Evolutionary conservation across 345 rosid genomes (phyloP), one percentile per base, ranked within the genome.

Genomic region (Eucalyptus curtisii): DNA sequence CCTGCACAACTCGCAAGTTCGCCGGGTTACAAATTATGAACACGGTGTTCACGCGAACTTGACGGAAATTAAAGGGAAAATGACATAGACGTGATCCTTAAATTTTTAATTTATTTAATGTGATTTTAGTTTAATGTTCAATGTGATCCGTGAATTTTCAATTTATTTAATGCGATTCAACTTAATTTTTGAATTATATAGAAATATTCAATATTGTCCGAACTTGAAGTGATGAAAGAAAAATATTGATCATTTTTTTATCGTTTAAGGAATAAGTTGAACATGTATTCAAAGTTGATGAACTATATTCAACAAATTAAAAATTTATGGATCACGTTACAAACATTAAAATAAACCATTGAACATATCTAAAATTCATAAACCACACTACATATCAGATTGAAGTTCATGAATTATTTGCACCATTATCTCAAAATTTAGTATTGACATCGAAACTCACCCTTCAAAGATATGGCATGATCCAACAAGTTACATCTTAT

Each of bases 341-440:
- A n/a, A n/a, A 8, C 0, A 53, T 20, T 53, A 53, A 0, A 20
- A n/a, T 19, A 5, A 2, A 53, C 0, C 4, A 53, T 49, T 49
- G 0, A 49, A 49, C 0, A 49, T 15, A 49, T 49, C 1, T 52
- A 19, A 52, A 52, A 0, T 52, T 19, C 0, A 19, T 7, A 0
- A 52, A 52, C 0, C 4, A 52, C 9, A 19, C 1, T 20, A 0
- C 5, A 53, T 1, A 53, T 8, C 10, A 0, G 0, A 53, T 20
- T 5, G 0, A 19, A 53, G 9, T 53, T 53, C 0, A 53, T 19
- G 0, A 1, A 53, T 0, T 6, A 53, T 53, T 8, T 53, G 1
- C 0, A 53, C 0, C 2, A 53, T 53, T 20, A 53, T 53, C 1
- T 20, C 57, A 20, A 15, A 31, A n/a, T n/a, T 66, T 8, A 8